These are phyloP conservation scores for Clonostachys byssicola DNA, from an alignment of 2,329 filamentous ascomycete species.

Conservation along the genomic window DNA sequence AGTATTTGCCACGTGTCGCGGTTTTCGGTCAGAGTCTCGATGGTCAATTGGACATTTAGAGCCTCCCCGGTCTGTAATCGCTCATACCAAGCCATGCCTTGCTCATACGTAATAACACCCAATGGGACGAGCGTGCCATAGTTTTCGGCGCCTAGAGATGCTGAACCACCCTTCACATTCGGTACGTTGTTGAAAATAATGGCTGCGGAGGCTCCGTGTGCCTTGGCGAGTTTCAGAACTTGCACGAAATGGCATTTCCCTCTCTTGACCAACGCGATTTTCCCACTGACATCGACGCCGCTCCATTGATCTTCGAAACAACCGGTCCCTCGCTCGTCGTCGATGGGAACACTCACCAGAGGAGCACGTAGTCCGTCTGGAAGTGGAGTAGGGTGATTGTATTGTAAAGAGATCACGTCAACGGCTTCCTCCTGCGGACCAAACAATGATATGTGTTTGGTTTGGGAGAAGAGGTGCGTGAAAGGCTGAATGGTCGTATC, in stretches of 20 bases:
- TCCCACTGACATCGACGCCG: slow-evolving; percentile 26
- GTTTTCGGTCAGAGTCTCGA: background rate
- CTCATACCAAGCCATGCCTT: background rate
- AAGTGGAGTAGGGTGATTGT: slow-evolving; percentile 36
- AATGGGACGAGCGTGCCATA: slow-evolving; percentile 22
- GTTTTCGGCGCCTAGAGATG: slow-evolving; percentile 42
- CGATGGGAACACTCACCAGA: slow-evolving; percentile 26
- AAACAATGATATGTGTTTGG: slow-evolving; percentile 31
- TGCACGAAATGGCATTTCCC: slow-evolving; percentile 31
- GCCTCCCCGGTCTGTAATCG: background rate
- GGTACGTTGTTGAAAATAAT: slow-evolving; percentile 57
- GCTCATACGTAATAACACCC: slow-evolving; percentile 15
- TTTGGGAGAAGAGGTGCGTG: slow-evolving; percentile 37
- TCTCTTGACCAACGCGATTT: slow-evolving; percentile 35
- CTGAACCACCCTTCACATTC: slow-evolving; percentile 30
- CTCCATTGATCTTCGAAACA: slow-evolving; percentile 36
- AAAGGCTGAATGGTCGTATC: slow-evolving; percentile 40
- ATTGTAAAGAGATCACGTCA: slow-evolving; percentile 34
- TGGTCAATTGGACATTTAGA: background rate
- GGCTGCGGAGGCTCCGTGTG: slow-evolving; percentile 33
- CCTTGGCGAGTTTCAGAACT: slow-evolving; percentile 34
- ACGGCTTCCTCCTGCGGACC: slow-evolving; percentile 35
- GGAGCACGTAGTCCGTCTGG: slow-evolving; percentile 23
- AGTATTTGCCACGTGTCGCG: slow-evolving; percentile 36
- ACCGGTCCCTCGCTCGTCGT: slow-evolving; percentile 25